Evolutionary conservation across 2,329 filamentous ascomycete species (phyloP).

Genomic region (Neospermospora avenae): DNA sequence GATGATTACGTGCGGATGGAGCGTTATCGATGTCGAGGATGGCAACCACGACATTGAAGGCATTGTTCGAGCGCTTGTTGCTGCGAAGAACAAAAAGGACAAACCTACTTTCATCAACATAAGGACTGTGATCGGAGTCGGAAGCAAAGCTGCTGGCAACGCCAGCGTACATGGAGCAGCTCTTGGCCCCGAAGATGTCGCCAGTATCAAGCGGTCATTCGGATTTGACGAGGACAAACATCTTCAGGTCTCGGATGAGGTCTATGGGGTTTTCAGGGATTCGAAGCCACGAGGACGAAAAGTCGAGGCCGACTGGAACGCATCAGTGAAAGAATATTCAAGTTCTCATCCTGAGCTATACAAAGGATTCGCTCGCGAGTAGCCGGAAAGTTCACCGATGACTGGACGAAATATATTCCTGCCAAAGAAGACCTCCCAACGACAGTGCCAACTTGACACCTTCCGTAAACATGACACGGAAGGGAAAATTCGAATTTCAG

Average conservation of each 20-base stretch:
- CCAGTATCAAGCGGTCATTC: constrained; percentile 91
- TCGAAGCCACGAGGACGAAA: no score
- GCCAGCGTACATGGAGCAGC: constrained; percentile 95
- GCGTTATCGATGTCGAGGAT: constrained; percentile 77
- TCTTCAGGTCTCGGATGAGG: constrained; percentile 90
- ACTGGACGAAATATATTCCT: constrained; percentile 93
- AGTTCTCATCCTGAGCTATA: no score
- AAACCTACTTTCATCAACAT: constrained; percentile 98
- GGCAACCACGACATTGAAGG: constrained; percentile 83
- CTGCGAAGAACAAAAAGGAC: constrained; percentile 83
- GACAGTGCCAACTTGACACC: constrained; percentile 95
- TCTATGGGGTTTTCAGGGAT: no score
- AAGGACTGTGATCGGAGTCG: constrained; percentile 95
- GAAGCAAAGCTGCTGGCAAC: constrained; percentile 89
- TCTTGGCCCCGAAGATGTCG: constrained; percentile 90
- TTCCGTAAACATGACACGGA: constrained; percentile 98
- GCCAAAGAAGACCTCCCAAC: no score
- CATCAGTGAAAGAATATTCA: no score
- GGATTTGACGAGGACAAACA: constrained; percentile 93
- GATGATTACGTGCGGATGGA: constrained; percentile 97
- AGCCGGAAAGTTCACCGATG: constrained; percentile 80
- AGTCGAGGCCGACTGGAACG: no score
- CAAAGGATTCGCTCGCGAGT: no score
- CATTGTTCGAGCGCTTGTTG: constrained; percentile 85
- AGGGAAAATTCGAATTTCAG: constrained; percentile 96